These are phyloP conservation scores for Fraxinus nigra DNA, from an alignment of 305 asterid species.

Conservation along the genomic window DNA sequence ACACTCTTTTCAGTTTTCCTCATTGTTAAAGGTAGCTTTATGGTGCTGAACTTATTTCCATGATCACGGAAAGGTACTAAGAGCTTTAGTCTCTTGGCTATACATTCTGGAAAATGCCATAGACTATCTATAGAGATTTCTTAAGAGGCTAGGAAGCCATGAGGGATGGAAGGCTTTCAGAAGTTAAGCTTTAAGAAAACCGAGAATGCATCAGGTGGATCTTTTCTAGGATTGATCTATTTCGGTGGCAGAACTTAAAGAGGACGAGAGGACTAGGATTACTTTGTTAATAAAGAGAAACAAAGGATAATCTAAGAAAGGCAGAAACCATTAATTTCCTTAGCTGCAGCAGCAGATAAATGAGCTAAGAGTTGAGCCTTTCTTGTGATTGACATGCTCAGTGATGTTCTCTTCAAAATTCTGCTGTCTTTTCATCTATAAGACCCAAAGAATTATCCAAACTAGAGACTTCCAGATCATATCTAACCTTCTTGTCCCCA, in stretches of 20 bases:
- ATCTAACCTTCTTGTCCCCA: neutral
- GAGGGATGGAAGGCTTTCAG: neutral
- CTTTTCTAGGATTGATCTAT: neutral
- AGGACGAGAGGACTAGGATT: neutral
- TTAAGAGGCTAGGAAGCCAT: neutral
- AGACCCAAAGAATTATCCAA: neutral
- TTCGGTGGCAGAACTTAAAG: neutral
- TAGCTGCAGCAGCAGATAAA: neutral
- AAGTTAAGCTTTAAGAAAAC: neutral
- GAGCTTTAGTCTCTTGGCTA: neutral
- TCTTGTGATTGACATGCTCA: neutral
- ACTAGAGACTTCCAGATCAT: neutral
- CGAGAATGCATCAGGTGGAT: neutral
- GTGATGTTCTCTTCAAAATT: neutral
- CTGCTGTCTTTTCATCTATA: neutral
- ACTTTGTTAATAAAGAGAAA: neutral
- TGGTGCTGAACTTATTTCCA: neutral
- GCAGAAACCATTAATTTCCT: neutral
- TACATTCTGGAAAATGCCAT: neutral
- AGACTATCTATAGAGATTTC: neutral
- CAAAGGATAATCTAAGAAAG: neutral
- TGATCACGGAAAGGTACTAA: neutral
- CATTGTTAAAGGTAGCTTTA: neutral
- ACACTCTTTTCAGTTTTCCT: neutral
- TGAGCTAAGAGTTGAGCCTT: neutral